Evolutionary conservation across 768 basidiomycete genomes (phyloP), one percentile per base, ranked within the genome.

Genomic region (Pisolithus marmoratus): DNA sequence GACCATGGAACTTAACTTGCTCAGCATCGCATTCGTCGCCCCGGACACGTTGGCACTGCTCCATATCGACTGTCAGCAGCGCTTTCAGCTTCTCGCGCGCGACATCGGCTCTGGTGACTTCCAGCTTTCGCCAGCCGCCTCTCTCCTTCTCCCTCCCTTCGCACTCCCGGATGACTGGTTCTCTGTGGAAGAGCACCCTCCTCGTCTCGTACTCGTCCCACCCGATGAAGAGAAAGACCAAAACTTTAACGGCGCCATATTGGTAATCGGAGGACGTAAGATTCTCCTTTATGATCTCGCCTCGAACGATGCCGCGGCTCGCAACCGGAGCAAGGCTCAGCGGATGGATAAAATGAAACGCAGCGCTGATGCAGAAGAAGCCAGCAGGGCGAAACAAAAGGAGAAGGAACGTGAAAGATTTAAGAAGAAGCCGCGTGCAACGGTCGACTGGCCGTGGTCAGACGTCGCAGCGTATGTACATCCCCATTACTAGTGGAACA

Each of bases 401-500:
- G 82, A 85, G 56, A 70, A 70, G 36, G 82, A 80, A 53, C 68
- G 76, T 46, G 82, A 82, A 52, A 70, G 63, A 20, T 76, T 70
- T 65, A 78, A 72, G 57, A 71, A 79, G 53, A 88, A 81, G 53
- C 68, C 83, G 0, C 75, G 70, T 36, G 80, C 79, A 0, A 61
- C 64, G 34, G 74, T 89, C 15, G 77, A 81, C 14, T 90, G 89
- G 90, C 87, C 87, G 8, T 90, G 86, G 82, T 79, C 76, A 52
- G 80, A 83, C 54, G 73, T 91, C 38, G 74, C 80, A 54, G 81
- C 84, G 89, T 91, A 63, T 36, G 46, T 47, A 23, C 43, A 6
- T 17, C 26, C 24, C 58, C 70, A 4, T 27, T 22, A 11, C 20
- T 41, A 23, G 34, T 44, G 47, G 22, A 42, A 23, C 15, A 3